Evolutionary conservation across 2,329 filamentous ascomycete species (phyloP), one percentile per base, ranked within the genome.

Genomic region (Fusarium sp.): DNA sequence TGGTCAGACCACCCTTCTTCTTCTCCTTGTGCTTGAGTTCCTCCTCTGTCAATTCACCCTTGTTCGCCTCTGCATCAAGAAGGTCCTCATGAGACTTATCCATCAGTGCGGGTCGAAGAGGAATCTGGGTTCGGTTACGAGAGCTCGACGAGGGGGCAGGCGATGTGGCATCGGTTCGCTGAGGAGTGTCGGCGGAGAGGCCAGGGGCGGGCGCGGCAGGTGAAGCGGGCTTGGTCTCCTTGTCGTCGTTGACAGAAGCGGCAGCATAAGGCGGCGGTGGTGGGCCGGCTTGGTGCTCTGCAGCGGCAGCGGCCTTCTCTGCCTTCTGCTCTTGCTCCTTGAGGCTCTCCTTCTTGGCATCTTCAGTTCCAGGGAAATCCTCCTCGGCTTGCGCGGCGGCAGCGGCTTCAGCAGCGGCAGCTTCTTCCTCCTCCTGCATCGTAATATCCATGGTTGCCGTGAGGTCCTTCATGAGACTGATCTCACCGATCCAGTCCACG

Each of bases 391-490:
- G 81, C 81, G 83, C 83, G 27, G 83, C 83, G 29, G 83, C 84
- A n/a, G 85, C 84, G n/a, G 86, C 85, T 9, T 87, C 87, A 41
- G 87, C 84, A 33, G 86, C 85, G 3, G 84, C 86, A 5, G 84
- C 84, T 49, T 89, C 90, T 69, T 92, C 90, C 74, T 93, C 92
- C 77, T 94, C 93, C 62, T 93, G 87, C 91, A 94, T 95, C 25
- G 94, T 95, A 75, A 99, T 98, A 78, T 99, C 96, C 95, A 99
- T 98, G 47, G 95, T 97, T 78, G 94, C 94, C 22, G 95, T 98
- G 60, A 99, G 88, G 79, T 99, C 96, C 85, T 98, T 98, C 93
- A 99, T 98, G 64, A 99, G 90, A 55, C 94, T 96, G 76, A 99
- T 97, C 87, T 99, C 96, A 75, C 96, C 96, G 79, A 99, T 98